Evolutionary conservation across 192 early-diverging fungal genomes (phyloP).

Genomic region (Glomus cerebriforme): DNA sequence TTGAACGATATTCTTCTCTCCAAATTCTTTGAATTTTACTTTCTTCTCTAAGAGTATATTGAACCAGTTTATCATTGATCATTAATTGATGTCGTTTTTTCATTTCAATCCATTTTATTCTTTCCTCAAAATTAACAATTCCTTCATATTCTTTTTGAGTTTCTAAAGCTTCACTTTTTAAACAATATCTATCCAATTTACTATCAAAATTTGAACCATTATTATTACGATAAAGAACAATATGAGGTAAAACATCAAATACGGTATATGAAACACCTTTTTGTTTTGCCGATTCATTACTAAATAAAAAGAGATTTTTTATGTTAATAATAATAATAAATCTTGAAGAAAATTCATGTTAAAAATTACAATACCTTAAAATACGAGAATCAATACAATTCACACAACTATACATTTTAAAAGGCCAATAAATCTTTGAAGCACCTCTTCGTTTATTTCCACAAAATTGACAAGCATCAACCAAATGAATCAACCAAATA

Average conservation of each 20-base stretch:
- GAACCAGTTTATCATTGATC: neutral
- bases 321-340: too few species aligned
- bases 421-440: neutral
- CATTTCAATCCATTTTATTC: neutral
- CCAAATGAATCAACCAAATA: neutral
- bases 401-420: neutral
- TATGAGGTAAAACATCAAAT: neutral
- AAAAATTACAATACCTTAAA: neutral
- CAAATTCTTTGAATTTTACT: neutral
- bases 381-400: neutral
- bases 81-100: neutral
- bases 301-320: neutral
- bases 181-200: neutral
- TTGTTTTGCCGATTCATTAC: neutral
- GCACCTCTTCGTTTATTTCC: neutral
- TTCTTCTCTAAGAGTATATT: neutral
- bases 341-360: neutral
- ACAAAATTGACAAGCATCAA: neutral
- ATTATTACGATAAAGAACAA: neutral
- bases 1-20: neutral
- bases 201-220: neutral
- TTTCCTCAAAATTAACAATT: neutral
- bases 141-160: neutral
- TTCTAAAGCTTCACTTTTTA: neutral
- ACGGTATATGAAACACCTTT: neutral